A percentile compares a stretch with the other conserved stretches of the same genome.
phyloP scores from a whole-genome alignment of 495 filamentous ascomycete species.

The Annulohypoxylon maeteangense region DNA sequence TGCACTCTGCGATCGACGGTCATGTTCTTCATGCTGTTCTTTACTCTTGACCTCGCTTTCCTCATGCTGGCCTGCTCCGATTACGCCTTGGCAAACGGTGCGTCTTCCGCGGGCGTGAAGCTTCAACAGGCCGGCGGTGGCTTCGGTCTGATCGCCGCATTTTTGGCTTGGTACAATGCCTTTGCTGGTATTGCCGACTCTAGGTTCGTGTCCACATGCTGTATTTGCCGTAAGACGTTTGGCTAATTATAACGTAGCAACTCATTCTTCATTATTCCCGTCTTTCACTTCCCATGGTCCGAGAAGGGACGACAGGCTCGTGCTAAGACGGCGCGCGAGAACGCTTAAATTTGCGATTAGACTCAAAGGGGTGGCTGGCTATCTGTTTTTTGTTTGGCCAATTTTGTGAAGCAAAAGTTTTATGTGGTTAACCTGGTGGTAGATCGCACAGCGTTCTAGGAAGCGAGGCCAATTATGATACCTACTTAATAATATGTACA shows the following conservation, averaged over 20 bases:
- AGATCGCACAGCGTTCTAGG: conserved; percentile 10
- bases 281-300: conserved; percentile 97
- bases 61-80: conserved; percentile 84
- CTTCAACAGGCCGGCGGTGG: conserved; percentile 83
- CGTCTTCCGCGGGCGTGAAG: conserved; percentile 32
- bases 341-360: conserved; percentile 36
- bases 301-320: conserved; percentile 78
- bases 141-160: conserved; percentile 89
- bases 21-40: conserved; percentile 96
- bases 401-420: background rate
- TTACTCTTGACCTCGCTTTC: conserved; percentile 92
- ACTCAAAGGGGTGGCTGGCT: background rate
- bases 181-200: conserved; percentile 95
- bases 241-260: conserved; percentile 56
- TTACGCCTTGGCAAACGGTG: conserved; percentile 58
- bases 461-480: conserved; percentile 18
- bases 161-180: conserved; percentile 96
- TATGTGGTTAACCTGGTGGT: conserved; percentile 1
- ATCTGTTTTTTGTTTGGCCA: background rate
- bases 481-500: conserved; percentile 16
- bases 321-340: conserved; percentile 50
- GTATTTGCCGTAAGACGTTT: conserved; percentile 7
- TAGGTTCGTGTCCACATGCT: conserved; percentile 60
- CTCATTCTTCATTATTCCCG: conserved; percentile 96
- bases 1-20: conserved; percentile 94